Base-by-base conservation (phyloP, 2,329 filamentous ascomycete genomes). In the Fusarium bulbicola region DNA sequence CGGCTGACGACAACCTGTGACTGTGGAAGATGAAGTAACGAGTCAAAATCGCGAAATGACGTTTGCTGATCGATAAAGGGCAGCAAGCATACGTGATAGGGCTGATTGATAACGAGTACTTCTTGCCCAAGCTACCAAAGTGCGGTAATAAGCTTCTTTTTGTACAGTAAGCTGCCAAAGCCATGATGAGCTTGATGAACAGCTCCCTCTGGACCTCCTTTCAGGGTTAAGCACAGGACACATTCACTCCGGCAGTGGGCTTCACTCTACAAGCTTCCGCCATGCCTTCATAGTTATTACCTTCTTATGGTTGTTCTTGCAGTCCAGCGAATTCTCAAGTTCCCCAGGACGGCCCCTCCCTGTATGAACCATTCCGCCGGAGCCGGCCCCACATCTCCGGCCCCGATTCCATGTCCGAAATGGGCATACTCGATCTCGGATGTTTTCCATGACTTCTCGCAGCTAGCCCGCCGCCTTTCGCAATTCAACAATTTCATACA, bases 1-100 rank as follows among this genome's bases (percentile, higher is more conserved):
- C 28, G 43, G 71, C 59, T 74, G 63, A 74, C 71, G 70, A 74
- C 67, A 58, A 49, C 63, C 50, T 58, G 43, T 30, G 40, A 57
- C 26, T 28, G 21, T 46, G 26, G 7, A 68, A 37, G 32, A 46
- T 26, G 26, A 15, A 47, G 34, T 45, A 63, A 28, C 24, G 21
- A 45, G 32, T 46, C 24, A n/a, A 49, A 28, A 34, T 18, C 49
- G 28, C 32, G 30, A 57, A 66, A 52, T 68, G 66, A 68, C 57
- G 58, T 68, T 68, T 36, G 30, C 30, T 52, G 45, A 39, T 59
- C 30, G 52, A 37, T 28, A 47, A 58, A 30, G 47, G 37, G 26
- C 54, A 49, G 24, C 43, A 58, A 30, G 16, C 30, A 37, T 36
- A 30, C 52, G 11, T 46, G 34, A 69, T 69, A 65, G 65, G 66